Percentiles rank a stretch among this genome's conserved stretches.
Evolutionary conservation across 2,329 filamentous ascomycete species (phyloP).

Genomic region (Aspergillus pseudoglaucus): DNA sequence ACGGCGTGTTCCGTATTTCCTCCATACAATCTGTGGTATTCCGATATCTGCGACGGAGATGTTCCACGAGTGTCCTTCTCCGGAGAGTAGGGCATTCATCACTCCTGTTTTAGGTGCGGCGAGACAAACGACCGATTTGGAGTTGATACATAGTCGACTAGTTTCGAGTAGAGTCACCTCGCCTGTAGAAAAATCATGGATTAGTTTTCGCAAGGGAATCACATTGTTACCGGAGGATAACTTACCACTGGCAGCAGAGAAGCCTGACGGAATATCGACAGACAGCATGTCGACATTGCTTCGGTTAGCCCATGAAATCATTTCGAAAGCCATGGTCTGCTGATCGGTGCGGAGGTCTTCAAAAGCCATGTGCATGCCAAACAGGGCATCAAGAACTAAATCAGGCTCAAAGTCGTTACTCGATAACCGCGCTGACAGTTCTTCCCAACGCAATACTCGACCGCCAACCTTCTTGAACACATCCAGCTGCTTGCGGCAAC

Average conservation of each 20-base stretch:
- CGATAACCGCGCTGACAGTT: constrained; percentile 45
- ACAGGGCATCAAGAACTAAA: constrained; percentile 79
- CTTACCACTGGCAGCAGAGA: constrained; percentile 70
- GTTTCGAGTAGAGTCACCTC: constrained; percentile 60
- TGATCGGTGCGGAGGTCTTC: constrained; percentile 79
- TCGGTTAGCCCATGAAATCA: constrained; percentile 91
- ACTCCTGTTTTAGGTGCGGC: constrained; percentile 82
- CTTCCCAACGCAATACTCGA: constrained; percentile 58
- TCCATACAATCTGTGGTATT: constrained; percentile 74
- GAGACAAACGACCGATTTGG: constrained; percentile 76
- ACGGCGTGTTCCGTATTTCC: constrained; percentile 72
- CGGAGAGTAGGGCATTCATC: constrained; percentile 65
- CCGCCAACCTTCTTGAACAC: constrained; percentile 81
- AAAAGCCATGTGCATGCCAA: constrained; percentile 81
- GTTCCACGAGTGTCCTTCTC: constrained; percentile 58
- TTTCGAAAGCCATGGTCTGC: constrained; percentile 75
- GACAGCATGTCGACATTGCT: constrained; percentile 75
- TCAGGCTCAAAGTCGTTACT: constrained; percentile 61
- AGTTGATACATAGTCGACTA: constrained; percentile 69
- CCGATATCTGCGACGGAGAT: constrained; percentile 84
- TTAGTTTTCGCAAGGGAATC: constrained; percentile 7
- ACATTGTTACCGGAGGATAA: constrained; percentile 39
- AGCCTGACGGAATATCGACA: constrained; percentile 84
- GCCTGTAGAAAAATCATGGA: constrained; percentile 28
- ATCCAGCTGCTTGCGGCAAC: constrained; percentile 71